Evolutionary conservation across 768 basidiomycete species (phyloP), one percentile per base, ranked within the genome.

Genomic region (Gautieria morchelliformis): DNA sequence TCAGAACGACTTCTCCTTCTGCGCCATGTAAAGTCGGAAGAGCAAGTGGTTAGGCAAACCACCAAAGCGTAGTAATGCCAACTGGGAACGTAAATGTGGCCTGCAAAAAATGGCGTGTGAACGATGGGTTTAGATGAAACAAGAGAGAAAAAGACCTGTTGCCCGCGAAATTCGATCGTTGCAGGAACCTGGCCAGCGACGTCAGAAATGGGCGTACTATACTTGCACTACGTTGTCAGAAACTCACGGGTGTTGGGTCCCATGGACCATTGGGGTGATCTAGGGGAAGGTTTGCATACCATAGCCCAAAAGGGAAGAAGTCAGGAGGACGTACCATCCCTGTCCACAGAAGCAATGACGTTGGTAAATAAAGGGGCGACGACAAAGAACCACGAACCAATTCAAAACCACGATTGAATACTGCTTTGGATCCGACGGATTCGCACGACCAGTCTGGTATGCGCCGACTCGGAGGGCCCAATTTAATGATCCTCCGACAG

Each of bases 71-170:
- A 49, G 77, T 78, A 27, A 89, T 81, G 27, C 87, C 87, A 14
- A 88, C 85, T 1, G 87, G 86, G 73, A 90, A 90, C 3, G 84
- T 86, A 66, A 86, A 85, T 1, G 72, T 78, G 3, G 85, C 87
- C 81, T 79, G 52, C 5, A 11, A 32, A 17, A 45, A 10, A 52
- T 45, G n/a, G 24, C 15, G 17, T 32, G n/a, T 62, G 33, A 64
- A 44, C 30, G 55, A 33, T 3, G 10, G 11, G 14, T 37, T 51
- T 27, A n/a, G 35, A 37, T 37, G 10, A 9, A 37, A 37, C 48
- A 37, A 46, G 33, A 24, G 17, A 3, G 41, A 32, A 2, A 5
- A 39, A 47, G 45, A 77, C 83, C 74, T 84, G 82, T 68, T 71
- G 73, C 2, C 78, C 84, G 53, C 77, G 75, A 69, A 85, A 86